phyloP scores from a whole-genome alignment of 768 basidiomycete species.

The Pleurotus tuoliensis region DNA sequence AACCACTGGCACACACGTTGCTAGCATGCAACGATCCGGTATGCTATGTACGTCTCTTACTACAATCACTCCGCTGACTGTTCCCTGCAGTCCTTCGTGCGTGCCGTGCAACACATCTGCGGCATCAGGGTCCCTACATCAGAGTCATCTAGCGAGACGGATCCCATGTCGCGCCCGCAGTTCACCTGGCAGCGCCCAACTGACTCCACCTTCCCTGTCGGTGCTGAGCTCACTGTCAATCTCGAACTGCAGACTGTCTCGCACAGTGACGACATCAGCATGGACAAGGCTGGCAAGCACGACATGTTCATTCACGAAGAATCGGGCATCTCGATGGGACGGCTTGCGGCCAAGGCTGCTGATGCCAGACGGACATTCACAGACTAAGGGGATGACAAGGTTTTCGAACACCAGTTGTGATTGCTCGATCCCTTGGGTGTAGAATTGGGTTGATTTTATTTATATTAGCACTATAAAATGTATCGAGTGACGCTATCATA shows the following conservation, averaged over 20 bases:
- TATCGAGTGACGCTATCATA: too few species aligned
- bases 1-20: conserved; percentile 12
- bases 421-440: not conserved
- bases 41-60: not conserved
- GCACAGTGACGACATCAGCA: not conserved
- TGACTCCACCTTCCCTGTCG: not conserved
- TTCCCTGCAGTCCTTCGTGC: conserved; percentile 2
- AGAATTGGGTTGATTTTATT: too few species aligned
- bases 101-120: conserved; percentile 7
- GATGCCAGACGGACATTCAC: not conserved
- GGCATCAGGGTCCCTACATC: not conserved
- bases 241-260: not conserved
- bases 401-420: not conserved
- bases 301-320: not conserved
- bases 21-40: conserved; percentile 16
- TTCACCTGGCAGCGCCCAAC: not conserved
- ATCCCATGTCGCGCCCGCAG: not conserved
- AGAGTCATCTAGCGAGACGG: not conserved
- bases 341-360: not conserved
- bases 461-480: too few species aligned
- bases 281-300: not conserved
- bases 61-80: not conserved
- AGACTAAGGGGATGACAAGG: not conserved
- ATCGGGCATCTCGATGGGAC: not conserved
- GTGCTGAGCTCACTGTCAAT: not conserved